Evolutionary conservation across 2,329 filamentous ascomycete genomes (phyloP), one percentile per base, ranked within the genome.

Genomic region (Dactylellina haptotyla): DNA sequence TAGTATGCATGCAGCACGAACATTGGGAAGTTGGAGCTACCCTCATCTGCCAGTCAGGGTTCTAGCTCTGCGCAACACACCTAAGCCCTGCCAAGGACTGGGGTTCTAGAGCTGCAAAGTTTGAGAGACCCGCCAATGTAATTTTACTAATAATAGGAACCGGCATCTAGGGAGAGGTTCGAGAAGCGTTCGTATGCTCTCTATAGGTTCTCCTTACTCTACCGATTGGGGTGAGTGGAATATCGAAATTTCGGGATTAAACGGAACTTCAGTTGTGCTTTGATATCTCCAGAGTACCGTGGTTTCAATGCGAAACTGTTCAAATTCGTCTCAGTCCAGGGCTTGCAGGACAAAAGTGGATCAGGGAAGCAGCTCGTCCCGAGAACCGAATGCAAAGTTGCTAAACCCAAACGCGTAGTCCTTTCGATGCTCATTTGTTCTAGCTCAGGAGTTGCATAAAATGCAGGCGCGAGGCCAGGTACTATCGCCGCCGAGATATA

Each of bases 131-230:
- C 59, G 54, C 54, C 51, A 73, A 43, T 30, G 34, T 41, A 72
- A 66, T 73, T 51, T 73, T 73, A 61, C 69, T 66, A 73, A 73
- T 73, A 62, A 56, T 73, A 65, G 66, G 28, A 34, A 25, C 16
- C 23, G 26, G 16, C 46, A 30, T 34, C 61, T 9, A 20, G 10
- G 9, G 63, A 48, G 45, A 53, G 53, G 53, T n/a, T n/a, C n/a
- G n/a, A n/a, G n/a, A n/a, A n/a, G n/a, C n/a, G n/a, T n/a, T n/a
- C n/a, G n/a, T n/a, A n/a, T n/a, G n/a, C n/a, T n/a, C n/a, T n/a
- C n/a, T n/a, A n/a, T n/a, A n/a, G n/a, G n/a, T n/a, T n/a, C n/a
- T n/a, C n/a, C n/a, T n/a, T n/a, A n/a, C n/a, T n/a, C n/a, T n/a
- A n/a, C n/a, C n/a, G n/a, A n/a, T n/a, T n/a, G n/a, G n/a, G n/a